phyloP scores from a whole-genome alignment of 2,329 filamentous ascomycete species.

The Penicillium sp. region DNA sequence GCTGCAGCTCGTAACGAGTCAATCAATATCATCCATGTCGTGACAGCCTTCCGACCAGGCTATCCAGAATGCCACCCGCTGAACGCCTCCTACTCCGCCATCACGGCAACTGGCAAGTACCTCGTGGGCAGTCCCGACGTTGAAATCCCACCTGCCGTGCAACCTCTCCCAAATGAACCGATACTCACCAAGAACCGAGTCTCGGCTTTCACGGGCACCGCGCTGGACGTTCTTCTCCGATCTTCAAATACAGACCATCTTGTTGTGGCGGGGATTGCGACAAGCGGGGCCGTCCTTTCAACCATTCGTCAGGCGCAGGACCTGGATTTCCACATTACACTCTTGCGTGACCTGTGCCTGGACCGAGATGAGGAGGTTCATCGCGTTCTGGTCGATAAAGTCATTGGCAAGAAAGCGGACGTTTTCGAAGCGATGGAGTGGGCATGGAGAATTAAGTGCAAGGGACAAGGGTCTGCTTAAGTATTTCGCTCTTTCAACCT shows the following conservation, averaged over 20 bases:
- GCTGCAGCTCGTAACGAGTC: conserved; percentile 29
- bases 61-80: conserved; percentile 35
- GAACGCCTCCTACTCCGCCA: conserved; percentile 26
- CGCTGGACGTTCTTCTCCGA: conserved; percentile 41
- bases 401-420: conserved; percentile 35
- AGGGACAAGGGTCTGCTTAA: neutral
- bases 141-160: conserved; percentile 25
- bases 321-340: conserved; percentile 39
- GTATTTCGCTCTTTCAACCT: neutral
- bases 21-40: conserved; percentile 39
- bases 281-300: conserved; percentile 43
- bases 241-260: conserved; percentile 31
- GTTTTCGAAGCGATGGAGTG: conserved; percentile 35
- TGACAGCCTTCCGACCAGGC: conserved; percentile 35
- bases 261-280: conserved; percentile 40
- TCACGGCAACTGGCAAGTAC: conserved; percentile 26
- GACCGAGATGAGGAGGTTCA: conserved; percentile 41
- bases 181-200: conserved; percentile 41
- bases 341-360: conserved; percentile 42
- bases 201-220: conserved; percentile 41
- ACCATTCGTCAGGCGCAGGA: conserved; percentile 43
- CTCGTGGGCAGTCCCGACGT: conserved; percentile 27
- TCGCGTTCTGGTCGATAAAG: conserved; percentile 36
- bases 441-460: conserved; percentile 22
- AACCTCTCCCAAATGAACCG: conserved; percentile 30